Conservation (phyloP, 495 filamentous ascomycete species). For the Penicillium pancosmium region DNA sequence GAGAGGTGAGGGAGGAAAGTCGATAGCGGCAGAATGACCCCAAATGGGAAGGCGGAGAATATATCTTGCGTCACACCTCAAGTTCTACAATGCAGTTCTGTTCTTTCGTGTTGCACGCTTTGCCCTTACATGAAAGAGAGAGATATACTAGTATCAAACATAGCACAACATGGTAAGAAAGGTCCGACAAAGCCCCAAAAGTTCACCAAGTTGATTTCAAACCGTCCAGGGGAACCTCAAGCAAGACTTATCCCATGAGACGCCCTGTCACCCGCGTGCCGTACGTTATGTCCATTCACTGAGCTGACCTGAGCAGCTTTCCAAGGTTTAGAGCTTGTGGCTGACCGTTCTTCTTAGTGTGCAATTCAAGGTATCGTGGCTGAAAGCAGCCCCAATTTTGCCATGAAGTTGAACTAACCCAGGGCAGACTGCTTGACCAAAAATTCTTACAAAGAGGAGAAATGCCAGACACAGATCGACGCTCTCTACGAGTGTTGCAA, state of each 20-base stretch:
- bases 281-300: slow-evolving; percentile 55
- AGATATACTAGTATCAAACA: neutral
- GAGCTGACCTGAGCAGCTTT: neutral
- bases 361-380: slow-evolving; percentile 75
- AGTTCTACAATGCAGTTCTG: slow-evolving; percentile 16
- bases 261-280: slow-evolving; percentile 86
- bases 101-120: neutral
- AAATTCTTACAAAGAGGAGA: slow-evolving; percentile 85
- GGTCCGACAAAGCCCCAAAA: neutral
- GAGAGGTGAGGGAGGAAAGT: slow-evolving; percentile 20
- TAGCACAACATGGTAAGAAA: neutral
- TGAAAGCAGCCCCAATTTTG: neutral
- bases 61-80: slow-evolving; percentile 39
- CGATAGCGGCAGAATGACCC: slow-evolving; percentile 29
- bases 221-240: slow-evolving; percentile 52
- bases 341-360: slow-evolving; percentile 54
- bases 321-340: slow-evolving; percentile 7
- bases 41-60: slow-evolving; percentile 39
- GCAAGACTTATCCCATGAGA: slow-evolving; percentile 72
- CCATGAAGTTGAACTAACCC: slow-evolving; percentile 15
- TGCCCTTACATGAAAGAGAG: neutral
- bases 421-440: slow-evolving; percentile 75
- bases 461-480: slow-evolving; percentile 78
- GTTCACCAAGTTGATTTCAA: slow-evolving; percentile 6
- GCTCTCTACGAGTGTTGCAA: slow-evolving; percentile 96